Evolutionary conservation across 1,284 basidiomycete species (phyloP), one percentile per base, ranked within the genome.

Genomic region (Acaromyces ingoldii): DNA sequence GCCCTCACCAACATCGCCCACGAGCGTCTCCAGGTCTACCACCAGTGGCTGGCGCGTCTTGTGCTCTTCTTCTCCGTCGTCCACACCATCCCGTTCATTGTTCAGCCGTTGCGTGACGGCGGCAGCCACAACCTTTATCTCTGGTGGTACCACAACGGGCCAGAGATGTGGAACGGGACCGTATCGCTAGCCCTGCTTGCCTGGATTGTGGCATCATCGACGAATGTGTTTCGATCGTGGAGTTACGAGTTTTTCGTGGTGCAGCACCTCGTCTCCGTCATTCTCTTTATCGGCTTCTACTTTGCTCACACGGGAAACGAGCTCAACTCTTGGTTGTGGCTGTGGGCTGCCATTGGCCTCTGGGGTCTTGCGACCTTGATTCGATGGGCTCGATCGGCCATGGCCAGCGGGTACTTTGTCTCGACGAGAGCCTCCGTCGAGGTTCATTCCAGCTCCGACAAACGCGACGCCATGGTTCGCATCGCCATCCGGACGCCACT

Each of bases 181-280:
- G 45, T 24, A 15, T 10, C 47, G 7, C 15, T 52, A 10, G 21
- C 26, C 17, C 6, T 49, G 6, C 30, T 52, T 11, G 19, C 29
- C 33, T 52, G 50, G 50, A 50, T 52, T 22, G 36, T 52, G n/a
- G 13, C 31, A 5, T 22, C 34, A 40, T 49, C 46, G 5, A 46
- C 38, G 4, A 39, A 59, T 1, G 53, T 58, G 13, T 51, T 74
- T 15, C 55, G 72, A 4, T 56, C 61, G 19, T 45, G 62, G 33
- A 66, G 57, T 28, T 75, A 75, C 58, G 65, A 72, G 44, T 58
- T 75, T 19, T 75, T 72, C 38, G 59, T 72, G 28, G 46, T 67
- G 25, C 54, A 69, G 15, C 72, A 75, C 42, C 54, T 74, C 2
- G 49, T 60, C 17, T 47, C 57, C 17, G 53, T 62, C 3, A 52